Evolutionary conservation across 208 protist genomes (phyloP), one percentile per base, ranked within the genome.

Genomic region (Trypanosoma avium): DNA sequence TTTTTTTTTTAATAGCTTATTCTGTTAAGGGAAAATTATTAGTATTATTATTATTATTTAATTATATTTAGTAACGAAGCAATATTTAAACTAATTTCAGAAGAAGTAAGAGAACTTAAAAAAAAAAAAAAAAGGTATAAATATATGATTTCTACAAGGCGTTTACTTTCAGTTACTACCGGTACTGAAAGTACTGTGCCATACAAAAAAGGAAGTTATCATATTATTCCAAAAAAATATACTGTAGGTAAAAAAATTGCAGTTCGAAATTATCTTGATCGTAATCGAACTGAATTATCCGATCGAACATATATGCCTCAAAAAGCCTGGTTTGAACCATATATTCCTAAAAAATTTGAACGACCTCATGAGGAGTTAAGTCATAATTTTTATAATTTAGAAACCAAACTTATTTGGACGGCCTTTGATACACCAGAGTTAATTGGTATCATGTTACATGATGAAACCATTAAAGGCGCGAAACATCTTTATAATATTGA

Each of bases 241-340:
- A 90, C 90, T 2, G 76, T 95, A 0, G 82, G 76, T 35, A 81
- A 78, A 46, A 83, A 83, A 45, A 93, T 95, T 46, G 86, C 90
- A 12, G 86, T 93, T 9, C 90, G 90, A 50, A 81, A 69, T 24
- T 92, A 92, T 64, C 79, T 92, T 19, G 90, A 95, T 57, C 86
- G 90, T 33, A 94, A 94, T 61, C 79, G 80, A 64, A 90, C 91
- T 4, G 88, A 96, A 61, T 78, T 94, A 33, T 94, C 91, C 0
- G 86, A 94, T 61, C 88, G 91, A 56, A 94, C 91, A 21, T 94
- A 86, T 66, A 79, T 91, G 77, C 88, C 86, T 13, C 91, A 94
- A 69, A 91, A 90, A 60, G 75, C 73, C 17, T 96, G 86, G 84
- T 93, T 96, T 67, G 60, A 79, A 47, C 54, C 86, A 33, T 91